Evolutionary conservation across 1,139 yeast genomes (phyloP).

Genomic region (Pichia sp.): DNA sequence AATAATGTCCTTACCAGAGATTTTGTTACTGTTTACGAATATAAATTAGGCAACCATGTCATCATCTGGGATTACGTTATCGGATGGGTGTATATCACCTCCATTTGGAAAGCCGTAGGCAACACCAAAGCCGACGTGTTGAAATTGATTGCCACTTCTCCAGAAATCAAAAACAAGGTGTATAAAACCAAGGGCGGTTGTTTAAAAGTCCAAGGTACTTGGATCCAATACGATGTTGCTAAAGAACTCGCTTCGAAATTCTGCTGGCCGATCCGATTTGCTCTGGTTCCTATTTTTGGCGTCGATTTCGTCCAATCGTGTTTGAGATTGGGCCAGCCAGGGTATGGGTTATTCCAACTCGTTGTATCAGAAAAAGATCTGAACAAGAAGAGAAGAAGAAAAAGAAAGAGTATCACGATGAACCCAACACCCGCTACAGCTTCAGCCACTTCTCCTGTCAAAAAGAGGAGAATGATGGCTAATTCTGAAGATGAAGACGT

Average conservation of each 20-base stretch:
- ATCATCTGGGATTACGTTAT: slow-evolving; percentile 88
- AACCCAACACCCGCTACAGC: background rate
- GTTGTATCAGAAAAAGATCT: slow-evolving; percentile 28
- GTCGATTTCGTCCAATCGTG: slow-evolving; percentile 68
- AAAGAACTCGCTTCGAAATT: slow-evolving; percentile 67
- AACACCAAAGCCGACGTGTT: slow-evolving; percentile 76
- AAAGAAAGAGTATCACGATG: background rate
- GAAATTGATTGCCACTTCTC: slow-evolving; percentile 69
- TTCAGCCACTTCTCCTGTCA: too few relatives aligned
- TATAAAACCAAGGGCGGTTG: slow-evolving; percentile 89
- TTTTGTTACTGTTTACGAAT: slow-evolving; percentile 73
- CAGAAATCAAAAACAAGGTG: slow-evolving; percentile 51
- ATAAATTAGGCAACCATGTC: slow-evolving; percentile 61
- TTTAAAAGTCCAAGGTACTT: slow-evolving; percentile 91
- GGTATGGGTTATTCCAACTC: slow-evolving; percentile 63
- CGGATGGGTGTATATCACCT: slow-evolving; percentile 89
- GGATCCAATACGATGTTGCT: slow-evolving; percentile 80
- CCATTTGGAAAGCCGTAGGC: slow-evolving; percentile 84
- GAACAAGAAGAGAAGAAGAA: slow-evolving; percentile 18
- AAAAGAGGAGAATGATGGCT: too few relatives aligned
- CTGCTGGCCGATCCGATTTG: slow-evolving; percentile 74
- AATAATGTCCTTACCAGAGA: slow-evolving; percentile 29
- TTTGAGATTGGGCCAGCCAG: slow-evolving; percentile 59
- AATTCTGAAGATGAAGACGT: too few relatives aligned
- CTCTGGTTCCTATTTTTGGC: slow-evolving; percentile 82